phyloP scores from a whole-genome alignment of 2,329 filamentous ascomycete species.

The Paramyrothecium roridum region DNA sequence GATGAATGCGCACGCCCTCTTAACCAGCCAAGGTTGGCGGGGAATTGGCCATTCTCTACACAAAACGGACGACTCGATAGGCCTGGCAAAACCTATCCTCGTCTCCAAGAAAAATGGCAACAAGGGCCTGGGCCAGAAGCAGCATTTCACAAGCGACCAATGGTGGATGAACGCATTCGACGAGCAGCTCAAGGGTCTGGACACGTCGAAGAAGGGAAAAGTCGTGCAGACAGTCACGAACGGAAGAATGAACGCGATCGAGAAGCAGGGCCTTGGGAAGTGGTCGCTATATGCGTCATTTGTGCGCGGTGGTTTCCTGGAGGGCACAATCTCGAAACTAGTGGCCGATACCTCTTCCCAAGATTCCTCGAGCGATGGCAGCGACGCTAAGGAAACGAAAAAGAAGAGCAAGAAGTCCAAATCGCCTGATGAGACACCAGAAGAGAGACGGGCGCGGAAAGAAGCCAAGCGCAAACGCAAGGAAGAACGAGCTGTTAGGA shows the following conservation, averaged over 20 bases:
- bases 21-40: slow-evolving; percentile 85
- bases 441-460: slow-evolving; percentile 34
- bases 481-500: slow-evolving; percentile 17
- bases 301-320: slow-evolving; percentile 74
- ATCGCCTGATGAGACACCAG: slow-evolving; percentile 36
- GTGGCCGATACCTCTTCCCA: slow-evolving; percentile 20
- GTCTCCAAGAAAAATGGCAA: slow-evolving; percentile 79
- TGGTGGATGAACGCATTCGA: slow-evolving; percentile 98
- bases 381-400: slow-evolving; percentile 6
- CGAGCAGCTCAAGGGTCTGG: slow-evolving; percentile 78
- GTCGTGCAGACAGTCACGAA: slow-evolving; percentile 54
- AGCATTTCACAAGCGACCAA: slow-evolving; percentile 68
- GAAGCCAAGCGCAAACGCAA: slow-evolving; percentile 28
- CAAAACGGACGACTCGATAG: slow-evolving; percentile 65
- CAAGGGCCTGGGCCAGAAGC: slow-evolving; percentile 76
- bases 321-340: slow-evolving; percentile 58
- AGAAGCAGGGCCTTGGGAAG: slow-evolving; percentile 47
- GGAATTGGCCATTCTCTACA: slow-evolving; percentile 87
- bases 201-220: slow-evolving; percentile 55
- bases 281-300: slow-evolving; percentile 80
- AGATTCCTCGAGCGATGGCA: slow-evolving; percentile 18
- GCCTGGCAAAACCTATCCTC: slow-evolving; percentile 79
- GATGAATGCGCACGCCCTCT: slow-evolving; percentile 84
- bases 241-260: slow-evolving; percentile 54
- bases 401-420: slow-evolving; percentile 17